Evolutionary conservation across 2,329 filamentous ascomycete genomes (phyloP), one percentile per base, ranked within the genome.

Genomic region (Talaromyces sp.): DNA sequence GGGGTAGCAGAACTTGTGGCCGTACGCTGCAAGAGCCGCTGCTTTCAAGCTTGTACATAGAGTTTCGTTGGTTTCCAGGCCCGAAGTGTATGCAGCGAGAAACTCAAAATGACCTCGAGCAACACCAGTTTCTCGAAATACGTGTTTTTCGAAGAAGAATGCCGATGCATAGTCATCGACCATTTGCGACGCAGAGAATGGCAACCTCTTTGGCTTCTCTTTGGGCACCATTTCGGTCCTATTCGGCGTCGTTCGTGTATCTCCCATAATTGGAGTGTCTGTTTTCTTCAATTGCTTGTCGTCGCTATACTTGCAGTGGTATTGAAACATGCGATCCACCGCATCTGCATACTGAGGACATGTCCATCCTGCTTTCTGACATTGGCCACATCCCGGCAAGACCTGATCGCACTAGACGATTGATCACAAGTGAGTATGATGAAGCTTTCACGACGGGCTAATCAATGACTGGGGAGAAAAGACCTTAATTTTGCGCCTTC

Each of bases 401-500:
- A n/a, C 10, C 52, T 62, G 64, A 43, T 69, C 67, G 14, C 68
- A 69, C 68, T 69, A 41, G n/a, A 61, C 14, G 50, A 54, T 33
- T 5, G 27, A 54, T 54, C 50, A 54, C 24, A 22, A 35, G 13
- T 54, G 50, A 54, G 50, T 33, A 31, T 54, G 16, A 54, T 16
- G 16, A 11, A 35, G 50, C 47, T 52, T 52, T 52, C 48, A 33
- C 14, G 16, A 35, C 14, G 24, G 16, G 9, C 8, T 35, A 35
- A 31, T 35, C 27, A 54, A 54, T 54, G 16, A 16, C 27, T 35
- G 14, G 10, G 8, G 41, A 33, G 37, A 37, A 31, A 37, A 39
- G 13, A 90, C 89, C 84, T 91, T 91, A 73, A 92, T 91, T 70
- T 89, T 84, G 68, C 89, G 83, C 41, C 84, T 89, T 74, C 89